Base-by-base conservation (phyloP, 2,329 filamentous ascomycete species). In the Aureobasidium uvarum region DNA sequence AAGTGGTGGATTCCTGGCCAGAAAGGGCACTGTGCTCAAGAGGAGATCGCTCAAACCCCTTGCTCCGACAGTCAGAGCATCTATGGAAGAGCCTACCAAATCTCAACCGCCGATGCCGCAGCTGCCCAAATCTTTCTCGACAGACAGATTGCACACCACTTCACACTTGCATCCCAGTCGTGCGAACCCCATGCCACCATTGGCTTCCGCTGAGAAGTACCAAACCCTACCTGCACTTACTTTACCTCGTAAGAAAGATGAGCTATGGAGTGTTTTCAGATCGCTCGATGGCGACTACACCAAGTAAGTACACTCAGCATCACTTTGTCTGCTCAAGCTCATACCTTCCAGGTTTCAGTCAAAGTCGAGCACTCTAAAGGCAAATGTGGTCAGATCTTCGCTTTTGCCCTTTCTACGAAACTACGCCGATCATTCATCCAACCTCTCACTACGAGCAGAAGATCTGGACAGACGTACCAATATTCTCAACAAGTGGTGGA, bases 401-500 rank as follows among this genome's bases (percentile, higher is more conserved):
- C 81, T 96, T 4, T 77, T 96, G 20, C 90, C 92, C 0, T 96
- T 96, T 71, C 79, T 97, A 50, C 84, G 86, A 66, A 87, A 84
- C 60, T 88, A 92, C 71, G 84, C 85, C 67, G 79, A 84, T 39
- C 88, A 94, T 72, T 79, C 85, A 1, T 91, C 90, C 10, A 89
- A 86, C 71, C 81, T 81, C 68, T 80, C 75, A 18, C 80, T 96
- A 52, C 81, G 85, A n/a, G 83, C 91, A 1, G 91, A 96, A 77
- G 91, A 96, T 74, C 77, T 96, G 51, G 92, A 97, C 72, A 85
- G 89, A 41, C 85, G 93, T 67, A 85, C 89, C 2, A 87, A 86
- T 51, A 91, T 96, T 55, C 79, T 96, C 66, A 91, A 95, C 74
- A 93, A 91, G 73, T 97, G 93, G 93, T 97, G 93, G 93, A 88